Evolutionary conservation across 2,329 filamentous ascomycete genomes (phyloP), one percentile per base, ranked within the genome.

Genomic region (Alternaria rosae): DNA sequence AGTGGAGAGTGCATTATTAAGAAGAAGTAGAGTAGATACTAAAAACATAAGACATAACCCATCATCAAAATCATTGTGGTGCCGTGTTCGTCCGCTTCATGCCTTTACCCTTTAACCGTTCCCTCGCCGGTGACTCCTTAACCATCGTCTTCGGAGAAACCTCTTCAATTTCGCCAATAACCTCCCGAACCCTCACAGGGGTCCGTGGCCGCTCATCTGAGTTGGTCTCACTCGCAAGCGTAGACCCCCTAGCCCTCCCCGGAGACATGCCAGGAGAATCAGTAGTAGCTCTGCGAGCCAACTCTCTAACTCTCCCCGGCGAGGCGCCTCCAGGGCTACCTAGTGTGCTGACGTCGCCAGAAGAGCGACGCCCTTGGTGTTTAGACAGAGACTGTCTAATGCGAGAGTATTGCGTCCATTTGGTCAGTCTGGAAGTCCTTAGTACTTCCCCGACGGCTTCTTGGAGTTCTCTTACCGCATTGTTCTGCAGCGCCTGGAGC

Each of bases 401-500:
- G 63, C 56, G 61, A 72, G 48, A 77, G 54, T 42, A 64, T 54
- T 38, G 64, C 25, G 56, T 74, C 69, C 66, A 71, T 73, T 28
- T 64, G 65, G 54, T 67, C 50, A 35, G 64, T 61, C 74, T 77
- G 44, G 25, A 54, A 41, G 32, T 26, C 26, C 53, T 73, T 59
- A 72, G 66, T 57, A 56, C 51, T 17, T 35, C 43, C 28, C 20
- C 26, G 28, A 61, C 52, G 28, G 59, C 59, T 28, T 52, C 20
- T 56, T 54, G 50, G 42, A 62, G 59, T 54, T 62, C 35, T 54
- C 74, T 71, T 68, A 77, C 77, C 62, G 71, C 73, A 59, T 79
- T 76, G 23, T 70, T 73, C 42, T 68, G 63, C 55, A 79, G 59
- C 21, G 74, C 76, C 60, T 78, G 75, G 23, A 79, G 56, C 42